Conservation (phyloP, 768 basidiomycete species). For the Boletellus sp. region DNA sequence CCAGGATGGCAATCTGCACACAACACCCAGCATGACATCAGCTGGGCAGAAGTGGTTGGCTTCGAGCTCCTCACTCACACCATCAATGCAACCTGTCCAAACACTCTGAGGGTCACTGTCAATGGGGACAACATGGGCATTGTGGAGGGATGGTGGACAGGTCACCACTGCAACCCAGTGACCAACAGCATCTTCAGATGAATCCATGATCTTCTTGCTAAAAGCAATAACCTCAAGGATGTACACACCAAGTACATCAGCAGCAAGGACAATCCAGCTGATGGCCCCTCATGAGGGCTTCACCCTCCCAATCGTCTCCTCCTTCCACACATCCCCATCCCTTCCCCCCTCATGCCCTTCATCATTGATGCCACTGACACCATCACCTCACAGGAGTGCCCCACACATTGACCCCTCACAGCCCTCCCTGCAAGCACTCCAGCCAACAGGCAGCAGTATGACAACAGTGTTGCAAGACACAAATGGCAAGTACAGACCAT, state of each 20-base stretch:
- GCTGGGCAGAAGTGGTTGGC: background rate
- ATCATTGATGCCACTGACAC: background rate
- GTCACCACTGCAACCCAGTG: too few species aligned
- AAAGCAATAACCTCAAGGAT: too few species aligned
- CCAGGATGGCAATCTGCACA: too few species aligned
- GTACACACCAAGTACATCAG: too few species aligned
- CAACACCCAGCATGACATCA: background rate
- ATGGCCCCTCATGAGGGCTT: background rate
- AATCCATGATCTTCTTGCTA: too few species aligned
- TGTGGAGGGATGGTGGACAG: too few species aligned
- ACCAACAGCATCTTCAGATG: too few species aligned
- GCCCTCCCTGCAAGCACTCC: too few species aligned
- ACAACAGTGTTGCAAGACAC: too few species aligned
- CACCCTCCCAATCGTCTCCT: slow-evolving; percentile 29
- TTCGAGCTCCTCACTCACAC: background rate
- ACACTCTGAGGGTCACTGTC: background rate
- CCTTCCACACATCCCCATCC: slow-evolving; percentile 32
- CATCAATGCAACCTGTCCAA: background rate
- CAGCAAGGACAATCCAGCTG: too few species aligned
- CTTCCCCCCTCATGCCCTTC: slow-evolving; percentile 8
- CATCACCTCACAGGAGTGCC: background rate
- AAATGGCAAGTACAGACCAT: too few species aligned
- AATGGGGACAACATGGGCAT: too few species aligned
- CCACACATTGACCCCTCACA: background rate
- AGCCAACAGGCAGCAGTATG: background rate